Conservation (phyloP, 495 filamentous ascomycete genomes). For the Aspergillus heteromorphus region DNA sequence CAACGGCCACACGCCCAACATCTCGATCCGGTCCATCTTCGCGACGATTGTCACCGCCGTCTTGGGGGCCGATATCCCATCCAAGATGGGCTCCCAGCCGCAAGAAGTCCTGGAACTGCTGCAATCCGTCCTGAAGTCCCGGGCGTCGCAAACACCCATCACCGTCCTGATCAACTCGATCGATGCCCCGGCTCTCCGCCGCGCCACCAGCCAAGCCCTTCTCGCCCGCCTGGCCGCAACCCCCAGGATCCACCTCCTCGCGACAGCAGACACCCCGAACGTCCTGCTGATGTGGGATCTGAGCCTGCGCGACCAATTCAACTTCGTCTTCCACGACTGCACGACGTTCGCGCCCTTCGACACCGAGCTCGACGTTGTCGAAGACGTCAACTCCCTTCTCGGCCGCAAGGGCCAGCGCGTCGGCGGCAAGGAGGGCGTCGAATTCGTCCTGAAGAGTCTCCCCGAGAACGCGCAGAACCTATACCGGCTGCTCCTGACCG, state of each 20-base stretch:
- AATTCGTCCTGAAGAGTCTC: conserved; percentile 81
- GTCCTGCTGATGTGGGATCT: conserved; percentile 89
- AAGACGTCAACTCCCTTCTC: conserved; percentile 79
- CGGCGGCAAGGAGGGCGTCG: conserved; percentile 87
- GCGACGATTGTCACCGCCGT: conserved; percentile 62
- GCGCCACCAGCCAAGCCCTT: conserved; percentile 60
- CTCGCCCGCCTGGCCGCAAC: conserved; percentile 72
- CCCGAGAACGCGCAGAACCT: conserved; percentile 87
- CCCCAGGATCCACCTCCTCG: conserved; percentile 66
- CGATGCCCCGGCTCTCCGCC: conserved; percentile 72
- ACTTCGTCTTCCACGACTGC: conserved; percentile 87
- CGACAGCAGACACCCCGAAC: conserved; percentile 79
- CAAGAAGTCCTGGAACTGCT: conserved; percentile 61
- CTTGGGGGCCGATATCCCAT: conserved; percentile 48
- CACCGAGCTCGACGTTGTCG: conserved; percentile 71
- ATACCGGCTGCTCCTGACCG: conserved; percentile 76
- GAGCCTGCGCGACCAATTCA: conserved; percentile 67
- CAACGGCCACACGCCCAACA: conserved; percentile 78
- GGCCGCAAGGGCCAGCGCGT: conserved; percentile 76
- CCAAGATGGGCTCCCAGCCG: conserved; percentile 57
- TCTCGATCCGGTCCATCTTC: conserved; percentile 75
- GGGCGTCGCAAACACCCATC: conserved; percentile 41
- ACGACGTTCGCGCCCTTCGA: conserved; percentile 79
- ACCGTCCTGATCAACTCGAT: conserved; percentile 81
- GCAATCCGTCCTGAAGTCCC: conserved; percentile 50